These are phyloP conservation scores for Sclerotinia minor DNA, from an alignment of 2,329 filamentous ascomycete genomes.

Conservation along the genomic window DNA sequence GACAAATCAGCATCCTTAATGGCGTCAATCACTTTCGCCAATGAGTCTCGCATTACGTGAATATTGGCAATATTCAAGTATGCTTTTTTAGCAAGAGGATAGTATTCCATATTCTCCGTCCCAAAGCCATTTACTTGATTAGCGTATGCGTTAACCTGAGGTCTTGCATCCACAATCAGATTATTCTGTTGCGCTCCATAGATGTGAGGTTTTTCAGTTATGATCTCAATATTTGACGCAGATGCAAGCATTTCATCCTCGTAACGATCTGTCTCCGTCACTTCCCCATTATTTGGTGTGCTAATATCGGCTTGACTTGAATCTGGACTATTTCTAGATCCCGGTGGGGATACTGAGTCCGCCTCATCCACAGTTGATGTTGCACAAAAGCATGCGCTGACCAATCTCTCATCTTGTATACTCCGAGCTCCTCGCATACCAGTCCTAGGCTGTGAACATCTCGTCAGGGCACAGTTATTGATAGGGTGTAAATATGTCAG, in stretches of 20 bases:
- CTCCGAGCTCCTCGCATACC: constrained; percentile 86
- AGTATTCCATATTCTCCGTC: constrained; percentile 97
- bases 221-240: constrained; percentile 47
- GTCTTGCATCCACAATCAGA: constrained; percentile 91
- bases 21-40: constrained; percentile 83
- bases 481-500: constrained; percentile 93
- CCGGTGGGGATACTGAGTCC: constrained; percentile 34
- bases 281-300: constrained; percentile 45
- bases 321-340: constrained; percentile 44
- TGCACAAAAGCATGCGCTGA: constrained; percentile 88
- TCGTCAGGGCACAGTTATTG: constrained; percentile 95
- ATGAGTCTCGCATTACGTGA: constrained; percentile 92
- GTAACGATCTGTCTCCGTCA: constrained; percentile 62
- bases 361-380: constrained; percentile 37
- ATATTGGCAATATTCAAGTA: constrained; percentile 98
- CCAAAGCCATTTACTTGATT: constrained; percentile 93
- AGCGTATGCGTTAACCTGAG: constrained; percentile 88
- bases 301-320: constrained; percentile 55
- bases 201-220: constrained; percentile 63
- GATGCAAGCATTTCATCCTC: constrained; percentile 67
- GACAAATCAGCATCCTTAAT: constrained; percentile 91
- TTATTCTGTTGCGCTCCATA: constrained; percentile 94
- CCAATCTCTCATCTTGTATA: constrained; percentile 91
- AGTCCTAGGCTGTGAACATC: constrained; percentile 88
- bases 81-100: constrained; percentile 85